Conservation (phyloP, 1,284 basidiomycete species). For the Tremellales sp. region DNA sequence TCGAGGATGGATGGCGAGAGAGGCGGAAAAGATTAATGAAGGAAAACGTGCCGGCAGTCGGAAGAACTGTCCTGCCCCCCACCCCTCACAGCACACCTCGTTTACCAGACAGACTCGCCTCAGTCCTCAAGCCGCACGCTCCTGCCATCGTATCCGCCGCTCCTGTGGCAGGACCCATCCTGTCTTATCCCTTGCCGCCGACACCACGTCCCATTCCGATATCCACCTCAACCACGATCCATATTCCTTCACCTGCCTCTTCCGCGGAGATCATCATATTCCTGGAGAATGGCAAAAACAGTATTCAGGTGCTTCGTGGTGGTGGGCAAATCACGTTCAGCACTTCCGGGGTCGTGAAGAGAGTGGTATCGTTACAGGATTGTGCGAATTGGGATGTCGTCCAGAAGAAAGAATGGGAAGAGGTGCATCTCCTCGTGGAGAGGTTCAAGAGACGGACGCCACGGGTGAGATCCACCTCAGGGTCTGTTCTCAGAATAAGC, state of each 20-base stretch:
- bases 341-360: neutral
- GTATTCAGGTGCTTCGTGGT: neutral
- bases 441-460: conserved; percentile 29
- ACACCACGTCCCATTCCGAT: conserved; percentile 14
- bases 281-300: conserved; percentile 2
- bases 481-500: neutral
- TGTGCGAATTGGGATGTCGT: conserved; percentile 13
- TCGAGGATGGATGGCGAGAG: conserved; percentile 36
- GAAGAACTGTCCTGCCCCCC: too few species aligned
- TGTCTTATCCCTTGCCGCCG: conserved; percentile 23
- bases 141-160: neutral
- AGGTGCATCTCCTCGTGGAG: conserved; percentile 19
- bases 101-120: neutral
- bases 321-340: neutral
- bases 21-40: too few species aligned
- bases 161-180: conserved; percentile 7
- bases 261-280: conserved; percentile 7
- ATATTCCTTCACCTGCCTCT: conserved; percentile 6
- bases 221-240: conserved; percentile 6
- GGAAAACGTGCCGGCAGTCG: too few species aligned
- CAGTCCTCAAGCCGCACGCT: neutral
- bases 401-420: conserved; percentile 24
- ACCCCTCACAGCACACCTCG: neutral
- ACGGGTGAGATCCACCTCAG: conserved; percentile 19
- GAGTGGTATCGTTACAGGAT: neutral